These are phyloP conservation scores for Pleurotus djamor DNA, from an alignment of 768 basidiomycete genomes.

Conservation along the genomic window DNA sequence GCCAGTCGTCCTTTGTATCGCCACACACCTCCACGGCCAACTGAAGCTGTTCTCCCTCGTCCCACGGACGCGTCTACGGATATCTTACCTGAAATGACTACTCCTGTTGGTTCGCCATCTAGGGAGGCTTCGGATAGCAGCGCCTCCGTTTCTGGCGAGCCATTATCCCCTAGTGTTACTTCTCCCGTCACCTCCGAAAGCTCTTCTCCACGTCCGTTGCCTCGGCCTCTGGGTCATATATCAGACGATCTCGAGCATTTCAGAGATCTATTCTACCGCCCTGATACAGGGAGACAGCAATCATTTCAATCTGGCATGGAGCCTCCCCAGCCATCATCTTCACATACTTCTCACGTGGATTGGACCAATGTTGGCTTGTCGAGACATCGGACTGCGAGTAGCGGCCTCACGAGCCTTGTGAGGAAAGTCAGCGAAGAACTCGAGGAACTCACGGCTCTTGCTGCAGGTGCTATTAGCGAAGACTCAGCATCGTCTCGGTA, in stretches of 20 bases:
- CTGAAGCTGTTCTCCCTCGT: slow-evolving; percentile 7
- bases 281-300: slow-evolving; percentile 23
- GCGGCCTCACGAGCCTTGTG: slow-evolving; percentile 44
- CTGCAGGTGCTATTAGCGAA: slow-evolving; percentile 23
- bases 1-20: slow-evolving; percentile 24
- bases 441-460: slow-evolving; percentile 29
- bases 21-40: slow-evolving; percentile 11
- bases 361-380: slow-evolving; percentile 27
- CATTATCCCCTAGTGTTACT: slow-evolving; percentile 8
- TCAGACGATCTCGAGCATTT: slow-evolving; percentile 71
- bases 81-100: slow-evolving; percentile 6
- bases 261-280: slow-evolving; percentile 71
- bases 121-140: slow-evolving; percentile 6
- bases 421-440: slow-evolving; percentile 51
- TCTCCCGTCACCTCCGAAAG: slow-evolving; percentile 20
- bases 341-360: slow-evolving; percentile 22
- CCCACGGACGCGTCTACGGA: background rate
- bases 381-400: slow-evolving; percentile 34
- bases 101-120: background rate
- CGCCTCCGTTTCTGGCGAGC: slow-evolving; percentile 7
- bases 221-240: slow-evolving; percentile 53
- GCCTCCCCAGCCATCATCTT: slow-evolving; percentile 21
- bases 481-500: slow-evolving; percentile 22
- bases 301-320: slow-evolving; percentile 12
- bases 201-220: slow-evolving; percentile 40